These are phyloP conservation scores for Blastobotrys chiropterorum DNA, from an alignment of 805 yeast genomes.

Conservation along the genomic window DNA sequence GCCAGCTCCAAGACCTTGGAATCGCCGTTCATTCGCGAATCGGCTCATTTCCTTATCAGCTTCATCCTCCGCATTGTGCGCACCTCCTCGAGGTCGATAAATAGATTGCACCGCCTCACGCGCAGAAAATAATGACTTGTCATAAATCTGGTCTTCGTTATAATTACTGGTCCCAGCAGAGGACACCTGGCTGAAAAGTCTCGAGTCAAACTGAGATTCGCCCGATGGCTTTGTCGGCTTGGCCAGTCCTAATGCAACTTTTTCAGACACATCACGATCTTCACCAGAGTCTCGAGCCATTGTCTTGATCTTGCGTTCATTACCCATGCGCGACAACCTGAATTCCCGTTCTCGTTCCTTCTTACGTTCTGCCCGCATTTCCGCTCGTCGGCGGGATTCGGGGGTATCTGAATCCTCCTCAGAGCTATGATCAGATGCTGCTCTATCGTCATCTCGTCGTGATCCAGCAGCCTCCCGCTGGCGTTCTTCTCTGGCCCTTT, in stretches of 20 bases:
- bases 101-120: constrained; percentile 46
- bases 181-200: constrained; percentile 46
- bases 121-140: constrained; percentile 49
- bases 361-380: constrained; percentile 40
- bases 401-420: constrained; percentile 15
- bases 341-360: constrained; percentile 44
- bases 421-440: neutral
- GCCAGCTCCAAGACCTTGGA: constrained; percentile 24
- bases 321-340: constrained; percentile 38
- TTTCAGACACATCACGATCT: constrained; percentile 50
- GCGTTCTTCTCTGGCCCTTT: constrained; percentile 39
- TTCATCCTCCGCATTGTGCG: constrained; percentile 24
- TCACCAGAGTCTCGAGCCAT: constrained; percentile 35
- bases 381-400: constrained; percentile 33
- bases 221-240: constrained; percentile 31
- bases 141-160: constrained; percentile 49
- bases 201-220: constrained; percentile 51
- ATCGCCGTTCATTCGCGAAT: constrained; percentile 23
- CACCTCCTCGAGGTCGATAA: constrained; percentile 37
- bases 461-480: neutral
- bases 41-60: constrained; percentile 22
- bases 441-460: neutral
- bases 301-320: constrained; percentile 37
- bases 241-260: constrained; percentile 47
- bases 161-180: constrained; percentile 14